These are phyloP conservation scores for Fusarium austroafricanum DNA, from an alignment of 2,329 filamentous ascomycete species.

Conservation along the genomic window DNA sequence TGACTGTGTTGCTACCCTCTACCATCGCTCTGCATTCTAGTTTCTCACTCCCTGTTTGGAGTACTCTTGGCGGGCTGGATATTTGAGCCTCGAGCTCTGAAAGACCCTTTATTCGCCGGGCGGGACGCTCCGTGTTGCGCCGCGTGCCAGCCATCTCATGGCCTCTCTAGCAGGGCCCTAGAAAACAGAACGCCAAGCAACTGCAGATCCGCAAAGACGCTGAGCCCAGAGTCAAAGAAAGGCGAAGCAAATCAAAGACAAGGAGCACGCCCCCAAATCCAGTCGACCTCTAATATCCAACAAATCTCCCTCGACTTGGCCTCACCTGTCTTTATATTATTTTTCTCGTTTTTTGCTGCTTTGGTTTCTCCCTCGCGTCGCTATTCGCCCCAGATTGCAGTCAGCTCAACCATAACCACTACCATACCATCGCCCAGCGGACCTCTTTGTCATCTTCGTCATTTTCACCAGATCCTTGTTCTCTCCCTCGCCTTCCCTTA, in stretches of 20 bases:
- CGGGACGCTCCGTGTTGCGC: constrained; percentile 42
- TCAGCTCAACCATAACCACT: constrained; percentile 2
- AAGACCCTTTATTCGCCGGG: constrained; percentile 37
- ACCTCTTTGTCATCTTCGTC: constrained; percentile 41
- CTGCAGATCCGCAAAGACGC: constrained; percentile 37
- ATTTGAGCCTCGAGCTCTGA: constrained; percentile 15
- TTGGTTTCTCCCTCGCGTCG: constrained; percentile 1
- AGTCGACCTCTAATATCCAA: constrained; percentile 24
- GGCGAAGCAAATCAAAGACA: constrained; percentile 39
- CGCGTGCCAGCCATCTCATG: constrained; percentile 42
- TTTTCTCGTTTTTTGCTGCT: constrained; percentile 3
- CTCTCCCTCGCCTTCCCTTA: constrained; percentile 25
- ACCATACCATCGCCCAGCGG: constrained; percentile 22
- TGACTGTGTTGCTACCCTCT: constrained; percentile 28
- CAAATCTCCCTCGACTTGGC: constrained; percentile 30
- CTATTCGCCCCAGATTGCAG: constrained; percentile 10
- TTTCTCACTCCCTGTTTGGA: constrained; percentile 10
- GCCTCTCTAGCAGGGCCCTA: constrained; percentile 20
- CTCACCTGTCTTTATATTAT: constrained; percentile 17
- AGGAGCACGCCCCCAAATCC: constrained; percentile 31
- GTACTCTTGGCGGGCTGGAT: constrained; percentile 23
- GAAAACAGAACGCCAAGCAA: constrained; percentile 36
- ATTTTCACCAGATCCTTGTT: constrained; percentile 41
- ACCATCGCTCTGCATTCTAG: constrained; percentile 31
- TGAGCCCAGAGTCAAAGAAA: constrained; percentile 30